phyloP scores from a whole-genome alignment of 257 asterid species.

The Leptodermis oblonga region DNA sequence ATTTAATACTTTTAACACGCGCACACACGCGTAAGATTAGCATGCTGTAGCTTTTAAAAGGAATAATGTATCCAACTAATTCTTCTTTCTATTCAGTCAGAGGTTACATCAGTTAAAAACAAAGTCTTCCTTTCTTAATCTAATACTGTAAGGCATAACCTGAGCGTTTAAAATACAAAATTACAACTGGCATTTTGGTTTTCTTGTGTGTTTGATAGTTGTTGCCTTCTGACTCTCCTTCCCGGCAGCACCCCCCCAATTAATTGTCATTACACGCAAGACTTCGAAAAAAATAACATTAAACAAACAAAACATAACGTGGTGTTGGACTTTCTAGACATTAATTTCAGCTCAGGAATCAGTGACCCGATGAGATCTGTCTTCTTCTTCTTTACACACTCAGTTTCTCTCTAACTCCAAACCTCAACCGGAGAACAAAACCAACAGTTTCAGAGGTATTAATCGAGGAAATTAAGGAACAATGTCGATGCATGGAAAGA shows the following conservation, averaged over 20 bases:
- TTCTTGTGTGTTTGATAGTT: not conserved
- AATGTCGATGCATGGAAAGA: conserved; percentile 73
- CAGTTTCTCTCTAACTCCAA: not conserved
- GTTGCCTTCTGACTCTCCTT: conserved; percentile 6
- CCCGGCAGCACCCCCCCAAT: conserved; percentile 11
- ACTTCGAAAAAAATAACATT: not conserved
- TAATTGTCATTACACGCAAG: conserved; percentile 23
- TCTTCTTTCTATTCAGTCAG: not conserved
- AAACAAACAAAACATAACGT: conserved; percentile 25
- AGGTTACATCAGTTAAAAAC: conserved; percentile 2
- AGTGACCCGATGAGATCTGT: conserved; percentile 13
- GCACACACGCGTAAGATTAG: not conserved
- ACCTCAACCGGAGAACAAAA: not conserved
- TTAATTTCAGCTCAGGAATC: not conserved
- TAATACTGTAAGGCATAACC: not conserved
- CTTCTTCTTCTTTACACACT: not conserved
- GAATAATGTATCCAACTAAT: no score
- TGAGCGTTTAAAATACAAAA: not conserved
- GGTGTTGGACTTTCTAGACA: conserved; percentile 25
- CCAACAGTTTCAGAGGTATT: not conserved
- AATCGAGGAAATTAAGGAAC: not conserved
- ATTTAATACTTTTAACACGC: no score
- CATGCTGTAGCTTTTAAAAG: not conserved
- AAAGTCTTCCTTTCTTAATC: not conserved
- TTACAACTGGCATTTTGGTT: conserved; percentile 1